Percentiles rank a stretch among this genome's conserved stretches.
Evolutionary conservation across 345 rosid genomes (phyloP).

Genomic region (Eutrema yunnanense): DNA sequence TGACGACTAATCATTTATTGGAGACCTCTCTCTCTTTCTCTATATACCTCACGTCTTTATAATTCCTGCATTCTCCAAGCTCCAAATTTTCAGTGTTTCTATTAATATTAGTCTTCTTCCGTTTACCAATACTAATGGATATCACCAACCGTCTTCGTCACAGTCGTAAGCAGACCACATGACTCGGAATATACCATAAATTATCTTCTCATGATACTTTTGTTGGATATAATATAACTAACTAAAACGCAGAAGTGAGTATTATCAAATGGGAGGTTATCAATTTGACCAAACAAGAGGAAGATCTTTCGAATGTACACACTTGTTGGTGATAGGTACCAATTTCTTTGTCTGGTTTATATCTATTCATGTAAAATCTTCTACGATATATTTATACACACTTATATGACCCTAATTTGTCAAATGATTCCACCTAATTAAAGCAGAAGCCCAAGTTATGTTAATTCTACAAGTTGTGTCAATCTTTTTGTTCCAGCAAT

Average conservation of each 20-base stretch:
- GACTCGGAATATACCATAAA: neutral
- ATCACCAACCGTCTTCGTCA: neutral
- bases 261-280: slow-evolving; percentile 57
- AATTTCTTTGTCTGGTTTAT: neutral
- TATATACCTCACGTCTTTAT: neutral
- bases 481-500: neutral
- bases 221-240: neutral
- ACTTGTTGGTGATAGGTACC: slow-evolving; percentile 56
- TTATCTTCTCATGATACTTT: neutral
- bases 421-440: neutral
- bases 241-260: slow-evolving; percentile 40
- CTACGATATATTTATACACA: too few species aligned
- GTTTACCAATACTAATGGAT: slow-evolving; percentile 1
- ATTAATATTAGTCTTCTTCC: neutral
- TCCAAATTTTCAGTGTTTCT: neutral
- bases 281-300: slow-evolving; percentile 52
- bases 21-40: neutral
- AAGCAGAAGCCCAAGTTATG: neutral
- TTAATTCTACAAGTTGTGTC: neutral
- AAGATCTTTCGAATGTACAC: slow-evolving; percentile 57
- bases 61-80: neutral
- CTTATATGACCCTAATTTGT: neutral
- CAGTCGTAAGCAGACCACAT: neutral
- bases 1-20: too few species aligned
- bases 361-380: neutral